Conservation (phyloP, 2,329 filamentous ascomycete species). For the Neonectria punicea region DNA sequence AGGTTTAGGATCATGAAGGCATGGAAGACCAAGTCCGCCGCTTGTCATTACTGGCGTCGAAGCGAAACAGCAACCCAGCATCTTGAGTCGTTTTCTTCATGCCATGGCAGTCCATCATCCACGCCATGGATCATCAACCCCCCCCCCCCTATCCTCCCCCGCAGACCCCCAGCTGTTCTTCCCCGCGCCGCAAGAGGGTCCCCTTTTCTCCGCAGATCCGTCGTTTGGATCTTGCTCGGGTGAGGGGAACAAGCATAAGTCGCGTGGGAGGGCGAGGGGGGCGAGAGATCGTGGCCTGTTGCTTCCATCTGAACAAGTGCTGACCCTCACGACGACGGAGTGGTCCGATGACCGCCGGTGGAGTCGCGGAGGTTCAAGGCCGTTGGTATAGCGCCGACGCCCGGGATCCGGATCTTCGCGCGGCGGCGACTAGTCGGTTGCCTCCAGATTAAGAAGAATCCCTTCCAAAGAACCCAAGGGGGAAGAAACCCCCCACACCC, state of each 20-base stretch:
- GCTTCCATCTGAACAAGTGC: background rate
- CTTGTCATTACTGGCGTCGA: background rate
- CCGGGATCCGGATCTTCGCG: slow-evolving; percentile 1
- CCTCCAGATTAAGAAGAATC: background rate
- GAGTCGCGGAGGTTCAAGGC: slow-evolving; percentile 20
- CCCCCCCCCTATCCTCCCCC: slow-evolving; percentile 41
- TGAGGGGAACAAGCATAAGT: background rate
- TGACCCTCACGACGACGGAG: background rate
- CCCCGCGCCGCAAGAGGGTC: slow-evolving; percentile 34
- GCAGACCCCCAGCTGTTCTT: slow-evolving; percentile 35
- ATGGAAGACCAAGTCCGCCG: slow-evolving; percentile 9
- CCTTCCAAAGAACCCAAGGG: background rate
- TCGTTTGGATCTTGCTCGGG: slow-evolving; percentile 22
- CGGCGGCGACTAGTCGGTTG: background rate
- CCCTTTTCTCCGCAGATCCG: slow-evolving; percentile 35
- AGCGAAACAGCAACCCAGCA: background rate
- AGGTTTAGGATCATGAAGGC: background rate
- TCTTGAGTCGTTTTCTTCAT: background rate
- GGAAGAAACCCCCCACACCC: background rate
- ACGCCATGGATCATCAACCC: slow-evolving; percentile 19
- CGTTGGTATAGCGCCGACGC: slow-evolving; percentile 6
- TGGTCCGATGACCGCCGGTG: slow-evolving; percentile 7
- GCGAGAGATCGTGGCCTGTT: background rate
- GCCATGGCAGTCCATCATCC: background rate
- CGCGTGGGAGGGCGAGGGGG: slow-evolving; percentile 5